A percentile compares a stretch with the other conserved stretches of the same genome.
phyloP scores from a whole-genome alignment of 2,329 filamentous ascomycete genomes.

The Chaetothyriales sp. region DNA sequence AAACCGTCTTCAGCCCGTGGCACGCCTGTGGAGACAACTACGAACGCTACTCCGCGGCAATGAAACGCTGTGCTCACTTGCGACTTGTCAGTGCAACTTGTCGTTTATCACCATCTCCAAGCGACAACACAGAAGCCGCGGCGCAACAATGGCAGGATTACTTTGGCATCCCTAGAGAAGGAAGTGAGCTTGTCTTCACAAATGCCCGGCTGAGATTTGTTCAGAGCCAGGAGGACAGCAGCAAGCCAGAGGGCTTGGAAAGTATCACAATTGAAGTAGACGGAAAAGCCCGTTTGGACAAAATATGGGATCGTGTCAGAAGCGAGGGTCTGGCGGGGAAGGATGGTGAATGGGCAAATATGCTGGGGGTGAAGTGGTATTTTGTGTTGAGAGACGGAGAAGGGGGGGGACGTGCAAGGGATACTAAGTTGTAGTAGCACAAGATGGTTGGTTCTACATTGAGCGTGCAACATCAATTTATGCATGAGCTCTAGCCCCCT shows the following conservation, averaged over 20 bases:
- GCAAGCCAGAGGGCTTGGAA: constrained; percentile 23
- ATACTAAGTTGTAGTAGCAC: too few species aligned
- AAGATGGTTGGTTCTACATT: too few species aligned
- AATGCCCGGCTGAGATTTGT: constrained; percentile 25
- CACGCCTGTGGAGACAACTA: constrained; percentile 29
- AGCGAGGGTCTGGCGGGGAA: constrained; percentile 12
- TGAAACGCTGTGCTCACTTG: constrained; percentile 25
- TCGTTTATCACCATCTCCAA: constrained; percentile 25
- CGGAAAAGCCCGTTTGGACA: constrained; percentile 20
- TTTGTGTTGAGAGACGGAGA: too few species aligned
- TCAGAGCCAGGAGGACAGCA: constrained; percentile 20
- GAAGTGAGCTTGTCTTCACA: constrained; percentile 19
- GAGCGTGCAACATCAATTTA: too few species aligned
- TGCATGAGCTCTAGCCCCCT: too few species aligned
- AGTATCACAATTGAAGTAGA: constrained; percentile 27
- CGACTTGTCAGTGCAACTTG: constrained; percentile 23
- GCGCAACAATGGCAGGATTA: constrained; percentile 27
- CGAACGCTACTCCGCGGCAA: constrained; percentile 22
- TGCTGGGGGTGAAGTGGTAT: too few species aligned
- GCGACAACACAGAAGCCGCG: constrained; percentile 22
- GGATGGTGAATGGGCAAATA: too few species aligned
- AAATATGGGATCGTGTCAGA: constrained; percentile 21
- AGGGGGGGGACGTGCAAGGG: too few species aligned
- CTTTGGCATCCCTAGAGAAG: constrained; percentile 21
- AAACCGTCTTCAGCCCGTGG: constrained; percentile 29